Evolutionary conservation across 2,329 filamentous ascomycete species (phyloP).

Genomic region (Verticillium isaacii): DNA sequence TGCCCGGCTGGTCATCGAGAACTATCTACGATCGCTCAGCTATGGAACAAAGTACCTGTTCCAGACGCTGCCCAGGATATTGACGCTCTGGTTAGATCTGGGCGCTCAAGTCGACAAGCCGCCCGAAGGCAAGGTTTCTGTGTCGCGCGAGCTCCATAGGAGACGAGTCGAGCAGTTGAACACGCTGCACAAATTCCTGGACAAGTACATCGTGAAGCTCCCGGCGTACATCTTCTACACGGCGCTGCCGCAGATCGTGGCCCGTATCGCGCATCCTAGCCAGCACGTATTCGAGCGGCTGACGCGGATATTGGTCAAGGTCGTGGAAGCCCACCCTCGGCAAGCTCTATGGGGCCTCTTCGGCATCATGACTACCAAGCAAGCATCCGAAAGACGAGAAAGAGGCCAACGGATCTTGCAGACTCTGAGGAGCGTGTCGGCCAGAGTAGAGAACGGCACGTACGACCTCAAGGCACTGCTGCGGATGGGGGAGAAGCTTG

Average conservation of each 20-base stretch:
- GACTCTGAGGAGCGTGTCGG: conserved; percentile 39
- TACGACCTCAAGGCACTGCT: conserved; percentile 68
- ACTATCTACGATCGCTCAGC: conserved; percentile 80
- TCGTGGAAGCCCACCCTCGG: conserved; percentile 81
- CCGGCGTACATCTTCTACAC: conserved; percentile 78
- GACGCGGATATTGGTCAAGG: conserved; percentile 74
- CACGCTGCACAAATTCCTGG: conserved; percentile 67
- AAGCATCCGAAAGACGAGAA: conserved; percentile 58
- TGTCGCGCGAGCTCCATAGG: conserved; percentile 46
- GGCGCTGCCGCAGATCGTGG: conserved; percentile 85
- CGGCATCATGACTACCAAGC: conserved; percentile 77
- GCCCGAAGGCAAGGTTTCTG: conserved; percentile 48
- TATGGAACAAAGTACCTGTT: conserved; percentile 95
- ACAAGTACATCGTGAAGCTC: conserved; percentile 70
- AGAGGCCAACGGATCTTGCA: conserved; percentile 49
- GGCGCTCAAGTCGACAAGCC: conserved; percentile 68
- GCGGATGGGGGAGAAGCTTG: conserved; percentile 73
- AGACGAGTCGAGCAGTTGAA: conserved; percentile 62
- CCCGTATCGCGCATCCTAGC: conserved; percentile 89
- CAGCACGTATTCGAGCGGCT: conserved; percentile 71
- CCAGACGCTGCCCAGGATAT: conserved; percentile 83
- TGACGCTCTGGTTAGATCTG: conserved; percentile 93
- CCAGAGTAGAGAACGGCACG: conserved; percentile 45
- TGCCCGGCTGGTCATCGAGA: conserved; percentile 86
- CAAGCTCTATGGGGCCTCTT: conserved; percentile 91